Evolutionary conservation across 306 rosid species (phyloP).

Genomic region (Dryas alaskensis): DNA sequence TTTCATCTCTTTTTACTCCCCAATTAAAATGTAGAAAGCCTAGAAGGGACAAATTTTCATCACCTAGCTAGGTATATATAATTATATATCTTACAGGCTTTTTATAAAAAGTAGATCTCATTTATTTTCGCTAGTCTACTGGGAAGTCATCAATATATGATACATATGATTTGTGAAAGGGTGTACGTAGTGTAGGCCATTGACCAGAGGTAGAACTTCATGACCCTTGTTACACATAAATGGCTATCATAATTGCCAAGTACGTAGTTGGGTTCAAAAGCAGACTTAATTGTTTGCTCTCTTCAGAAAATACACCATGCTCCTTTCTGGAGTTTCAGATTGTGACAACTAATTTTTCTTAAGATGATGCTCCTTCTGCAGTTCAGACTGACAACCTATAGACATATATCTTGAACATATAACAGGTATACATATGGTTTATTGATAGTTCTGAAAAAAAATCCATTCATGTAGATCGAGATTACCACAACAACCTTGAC

Average conservation of each 20-base stretch:
- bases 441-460: neutral
- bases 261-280: neutral
- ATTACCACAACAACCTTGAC: neutral
- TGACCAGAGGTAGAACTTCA: neutral
- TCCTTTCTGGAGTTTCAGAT: neutral
- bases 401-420: neutral
- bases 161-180: neutral
- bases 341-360: neutral
- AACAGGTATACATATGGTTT: neutral
- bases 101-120: neutral
- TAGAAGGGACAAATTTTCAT: neutral
- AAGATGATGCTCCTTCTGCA: no score
- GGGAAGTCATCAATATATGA: no score
- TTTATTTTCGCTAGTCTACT: neutral
- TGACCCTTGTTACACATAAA: neutral
- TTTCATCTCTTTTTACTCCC: neutral
- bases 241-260: neutral
- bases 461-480: neutral
- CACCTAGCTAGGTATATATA: neutral
- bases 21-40: neutral
- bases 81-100: neutral
- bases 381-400: no score
- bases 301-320: neutral
- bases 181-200: neutral
- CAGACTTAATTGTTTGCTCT: neutral